A percentile compares a stretch with the other conserved stretches of the same genome.
phyloP scores from a whole-genome alignment of 768 basidiomycete genomes.

The Lactarius hengduanensis region DNA sequence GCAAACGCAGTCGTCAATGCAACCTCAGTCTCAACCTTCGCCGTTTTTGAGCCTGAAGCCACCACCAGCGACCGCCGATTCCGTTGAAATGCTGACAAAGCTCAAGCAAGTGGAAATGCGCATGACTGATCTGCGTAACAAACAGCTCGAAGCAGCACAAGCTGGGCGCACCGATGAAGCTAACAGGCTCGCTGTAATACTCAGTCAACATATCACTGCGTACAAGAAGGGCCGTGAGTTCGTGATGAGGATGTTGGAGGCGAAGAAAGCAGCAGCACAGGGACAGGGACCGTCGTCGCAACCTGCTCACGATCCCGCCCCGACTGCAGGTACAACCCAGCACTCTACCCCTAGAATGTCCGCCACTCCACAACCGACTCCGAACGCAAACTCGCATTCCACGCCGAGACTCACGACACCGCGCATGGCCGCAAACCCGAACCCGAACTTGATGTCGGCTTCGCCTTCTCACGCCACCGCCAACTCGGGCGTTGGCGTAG shows the following conservation, averaged over 20 bases:
- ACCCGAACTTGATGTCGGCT: conserved; percentile 1
- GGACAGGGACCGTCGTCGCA: conserved; percentile 15
- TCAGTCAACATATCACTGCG: background rate
- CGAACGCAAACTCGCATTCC: conserved; percentile 10
- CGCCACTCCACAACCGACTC: conserved; percentile 12
- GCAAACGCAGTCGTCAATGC: background rate
- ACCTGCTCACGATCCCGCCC: conserved; percentile 2
- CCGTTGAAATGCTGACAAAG: conserved; percentile 9
- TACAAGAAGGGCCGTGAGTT: conserved; percentile 12
- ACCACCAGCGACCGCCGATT: conserved; percentile 12
- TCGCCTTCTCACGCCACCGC: background rate
- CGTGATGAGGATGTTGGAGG: conserved; percentile 1
- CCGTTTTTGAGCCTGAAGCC: conserved; percentile 9
- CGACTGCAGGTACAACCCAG: conserved; percentile 7
- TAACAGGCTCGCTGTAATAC: background rate
- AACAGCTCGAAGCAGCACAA: background rate
- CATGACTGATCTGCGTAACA: conserved; percentile 8
- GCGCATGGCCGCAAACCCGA: conserved; percentile 10
- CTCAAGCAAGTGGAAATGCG: conserved; percentile 19
- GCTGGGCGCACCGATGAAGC: conserved; percentile 17
- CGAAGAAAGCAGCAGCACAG: conserved; percentile 3
- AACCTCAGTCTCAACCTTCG: background rate
- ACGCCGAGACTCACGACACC: conserved; percentile 18
- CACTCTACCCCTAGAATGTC: conserved; percentile 14
- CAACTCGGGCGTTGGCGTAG: background rate